Evolutionary conservation across 2,329 filamentous ascomycete species (phyloP), one percentile per base, ranked within the genome.

Genomic region (Arthrinium phaeospermum): DNA sequence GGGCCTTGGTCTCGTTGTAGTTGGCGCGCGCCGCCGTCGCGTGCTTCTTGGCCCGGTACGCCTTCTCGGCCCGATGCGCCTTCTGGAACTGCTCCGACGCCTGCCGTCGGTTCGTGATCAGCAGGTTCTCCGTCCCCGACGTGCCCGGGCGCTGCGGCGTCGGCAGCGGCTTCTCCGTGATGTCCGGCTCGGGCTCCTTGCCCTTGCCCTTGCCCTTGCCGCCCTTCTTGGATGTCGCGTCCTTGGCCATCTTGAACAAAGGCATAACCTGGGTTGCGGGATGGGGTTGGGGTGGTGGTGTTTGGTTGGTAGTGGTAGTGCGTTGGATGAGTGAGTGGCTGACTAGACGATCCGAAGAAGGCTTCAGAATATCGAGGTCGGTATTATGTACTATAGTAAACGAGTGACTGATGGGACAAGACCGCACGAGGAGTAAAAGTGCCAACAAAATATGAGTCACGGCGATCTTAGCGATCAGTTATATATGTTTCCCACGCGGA

Each of bases 111-210:
- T 80, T 82, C 70, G 80, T 81, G 67, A 80, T 79, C 57, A 86
- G 82, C 45, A 84, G 77, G 74, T 81, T 81, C 75, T 85, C 82
- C 24, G 85, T 86, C 71, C 82, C 83, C 0, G 84, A 83, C 19
- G 85, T 85, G 72, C 83, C 82, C 6, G 84, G 37, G 37, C 37
- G 83, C 27, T 85, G 80, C 49, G 69, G 68, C 19, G 67, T 37
- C 8, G 73, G 72, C 16, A 70, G 53, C 19, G 70, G 64, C 72
- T 75, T 74, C 68, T 73, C 72, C 53, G 61, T 14, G 16, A 22
- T 22, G 4, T 73, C 51, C 19, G 67, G 51, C 47, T 53, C 70
- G 64, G 46, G 41, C 37, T 72, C 51, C 47, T 71, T 73, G 71
- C 47, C 69, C 57, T 73, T 73, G 72, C 68, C 68, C 70, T 73